A percentile compares a stretch with the other conserved stretches of the same genome.
Evolutionary conservation across 2,329 filamentous ascomycete species (phyloP).

Genomic region (Ascochyta koolunga): DNA sequence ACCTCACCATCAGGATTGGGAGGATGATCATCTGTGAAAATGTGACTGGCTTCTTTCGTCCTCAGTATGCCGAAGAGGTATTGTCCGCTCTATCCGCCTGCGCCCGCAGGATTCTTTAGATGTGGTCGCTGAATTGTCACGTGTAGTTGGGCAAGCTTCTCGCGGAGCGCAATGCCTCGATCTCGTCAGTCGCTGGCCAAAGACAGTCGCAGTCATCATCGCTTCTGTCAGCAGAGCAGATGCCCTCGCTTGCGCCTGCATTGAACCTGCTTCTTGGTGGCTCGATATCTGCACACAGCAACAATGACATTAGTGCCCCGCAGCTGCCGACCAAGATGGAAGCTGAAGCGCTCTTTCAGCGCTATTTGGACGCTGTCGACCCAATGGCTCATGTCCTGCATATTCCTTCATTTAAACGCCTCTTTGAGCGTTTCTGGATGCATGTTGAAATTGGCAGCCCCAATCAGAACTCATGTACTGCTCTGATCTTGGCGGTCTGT

Average conservation of each 20-base stretch:
- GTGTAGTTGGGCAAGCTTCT: constrained; percentile 48
- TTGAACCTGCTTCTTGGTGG: constrained; percentile 42
- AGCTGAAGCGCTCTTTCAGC: constrained; percentile 42
- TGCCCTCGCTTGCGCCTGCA: constrained; percentile 47
- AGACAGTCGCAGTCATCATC: constrained; percentile 44
- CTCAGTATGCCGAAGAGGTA: constrained; percentile 51
- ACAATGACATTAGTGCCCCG: constrained; percentile 37
- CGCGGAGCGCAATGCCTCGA: constrained; percentile 39
- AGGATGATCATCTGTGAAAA: constrained; percentile 50
- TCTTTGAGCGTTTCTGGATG: constrained; percentile 47
- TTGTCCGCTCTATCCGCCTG: constrained; percentile 24
- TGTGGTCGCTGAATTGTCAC: constrained; percentile 32
- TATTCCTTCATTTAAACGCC: constrained; percentile 45
- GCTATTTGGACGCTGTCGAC: constrained; percentile 46
- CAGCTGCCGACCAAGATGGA: constrained; percentile 45
- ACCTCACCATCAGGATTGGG: constrained; percentile 47
- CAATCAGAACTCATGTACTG: constrained; percentile 46
- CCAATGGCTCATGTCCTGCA: constrained; percentile 48
- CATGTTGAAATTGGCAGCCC: constrained; percentile 44
- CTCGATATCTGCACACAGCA: constrained; percentile 35
- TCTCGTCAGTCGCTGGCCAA: constrained; percentile 45
- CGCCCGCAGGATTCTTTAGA: constrained; percentile 12
- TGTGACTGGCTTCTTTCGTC: constrained; percentile 47
- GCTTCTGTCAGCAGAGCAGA: constrained; percentile 46
- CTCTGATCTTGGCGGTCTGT: constrained; percentile 45